Conservation (phyloP, 371 early-diverging fungal genomes). For the Rhizomucor pusillus region DNA sequence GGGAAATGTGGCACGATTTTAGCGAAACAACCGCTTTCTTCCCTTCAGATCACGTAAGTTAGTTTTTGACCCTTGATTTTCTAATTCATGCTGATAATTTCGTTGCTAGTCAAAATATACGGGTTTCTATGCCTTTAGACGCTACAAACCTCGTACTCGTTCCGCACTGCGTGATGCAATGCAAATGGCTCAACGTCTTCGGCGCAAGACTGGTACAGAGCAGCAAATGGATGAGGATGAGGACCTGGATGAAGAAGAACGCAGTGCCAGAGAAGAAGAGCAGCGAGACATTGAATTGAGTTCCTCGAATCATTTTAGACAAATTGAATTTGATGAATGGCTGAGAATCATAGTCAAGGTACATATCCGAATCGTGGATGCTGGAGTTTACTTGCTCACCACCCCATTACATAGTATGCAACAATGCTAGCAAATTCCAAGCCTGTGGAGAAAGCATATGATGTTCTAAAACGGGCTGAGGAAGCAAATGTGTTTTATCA, state of each 20-base stretch:
- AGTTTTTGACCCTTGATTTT: background rate
- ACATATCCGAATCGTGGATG: background rate
- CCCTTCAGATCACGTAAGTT: slow-evolving; percentile 41
- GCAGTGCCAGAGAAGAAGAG: slow-evolving; percentile 22
- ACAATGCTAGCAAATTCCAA: slow-evolving; percentile 56
- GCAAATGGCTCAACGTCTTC: slow-evolving; percentile 32
- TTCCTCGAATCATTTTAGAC: slow-evolving; percentile 40
- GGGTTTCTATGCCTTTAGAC: slow-evolving; percentile 35
- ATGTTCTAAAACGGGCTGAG: slow-evolving; percentile 53
- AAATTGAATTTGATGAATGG: slow-evolving; percentile 64
- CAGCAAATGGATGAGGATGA: slow-evolving; percentile 14
- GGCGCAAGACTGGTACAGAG: slow-evolving; percentile 14
- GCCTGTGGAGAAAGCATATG: slow-evolving; percentile 59
- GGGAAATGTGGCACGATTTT: slow-evolving; percentile 51
- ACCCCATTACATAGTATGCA: slow-evolving; percentile 46
- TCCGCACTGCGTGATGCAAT: slow-evolving; percentile 21
- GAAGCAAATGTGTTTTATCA: slow-evolving; percentile 71
- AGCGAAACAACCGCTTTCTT: slow-evolving; percentile 55
- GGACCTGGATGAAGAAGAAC: slow-evolving; percentile 28
- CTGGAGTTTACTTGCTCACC: background rate
- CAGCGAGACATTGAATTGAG: slow-evolving; percentile 18
- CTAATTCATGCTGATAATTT: slow-evolving; percentile 7
- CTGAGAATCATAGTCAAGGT: slow-evolving; percentile 62
- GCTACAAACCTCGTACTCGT: background rate
- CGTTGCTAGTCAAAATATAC: slow-evolving; percentile 4